These are phyloP conservation scores for Endocladia muricata DNA, from an alignment of 31 red algal species.

Conservation along the genomic window DNA sequence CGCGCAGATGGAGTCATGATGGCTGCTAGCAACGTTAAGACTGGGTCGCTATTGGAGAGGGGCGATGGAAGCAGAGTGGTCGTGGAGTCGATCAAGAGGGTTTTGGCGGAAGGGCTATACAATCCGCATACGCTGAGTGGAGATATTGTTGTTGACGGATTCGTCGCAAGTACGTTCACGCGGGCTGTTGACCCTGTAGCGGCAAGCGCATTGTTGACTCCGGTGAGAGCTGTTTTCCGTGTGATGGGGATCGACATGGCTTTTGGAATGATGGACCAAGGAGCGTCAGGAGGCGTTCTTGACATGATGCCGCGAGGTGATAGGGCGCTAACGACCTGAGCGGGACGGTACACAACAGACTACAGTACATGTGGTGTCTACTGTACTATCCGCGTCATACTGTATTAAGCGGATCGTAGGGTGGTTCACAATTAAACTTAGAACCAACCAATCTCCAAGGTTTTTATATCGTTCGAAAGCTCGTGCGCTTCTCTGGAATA, in stretches of 20 bases:
- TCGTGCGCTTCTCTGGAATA: too few relatives aligned
- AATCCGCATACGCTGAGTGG: conserved; percentile 73
- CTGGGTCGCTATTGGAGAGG: conserved; percentile 23
- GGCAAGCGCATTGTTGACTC: conserved; percentile 44
- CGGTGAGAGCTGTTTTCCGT: conserved; percentile 35
- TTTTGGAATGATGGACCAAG: background rate
- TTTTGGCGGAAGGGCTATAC: conserved; percentile 43
- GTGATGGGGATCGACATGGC: background rate
- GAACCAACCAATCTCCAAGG: too few relatives aligned
- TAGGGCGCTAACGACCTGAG: too few relatives aligned
- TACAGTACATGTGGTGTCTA: too few relatives aligned
- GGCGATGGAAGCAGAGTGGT: conserved; percentile 1
- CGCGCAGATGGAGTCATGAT: conserved; percentile 20
- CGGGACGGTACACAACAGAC: too few relatives aligned
- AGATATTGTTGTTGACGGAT: conserved; percentile 64
- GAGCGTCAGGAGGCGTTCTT: too few relatives aligned
- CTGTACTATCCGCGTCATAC: too few relatives aligned
- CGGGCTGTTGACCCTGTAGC: background rate
- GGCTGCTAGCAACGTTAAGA: conserved; percentile 20
- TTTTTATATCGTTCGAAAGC: too few relatives aligned
- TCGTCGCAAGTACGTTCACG: conserved; percentile 51
- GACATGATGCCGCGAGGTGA: too few relatives aligned
- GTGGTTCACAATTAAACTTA: too few relatives aligned
- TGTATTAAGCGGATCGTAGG: too few relatives aligned
- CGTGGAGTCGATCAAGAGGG: conserved; percentile 6